phyloP scores from a whole-genome alignment of 192 early-diverging fungal genomes.

The Entophlyctis helioformis region DNA sequence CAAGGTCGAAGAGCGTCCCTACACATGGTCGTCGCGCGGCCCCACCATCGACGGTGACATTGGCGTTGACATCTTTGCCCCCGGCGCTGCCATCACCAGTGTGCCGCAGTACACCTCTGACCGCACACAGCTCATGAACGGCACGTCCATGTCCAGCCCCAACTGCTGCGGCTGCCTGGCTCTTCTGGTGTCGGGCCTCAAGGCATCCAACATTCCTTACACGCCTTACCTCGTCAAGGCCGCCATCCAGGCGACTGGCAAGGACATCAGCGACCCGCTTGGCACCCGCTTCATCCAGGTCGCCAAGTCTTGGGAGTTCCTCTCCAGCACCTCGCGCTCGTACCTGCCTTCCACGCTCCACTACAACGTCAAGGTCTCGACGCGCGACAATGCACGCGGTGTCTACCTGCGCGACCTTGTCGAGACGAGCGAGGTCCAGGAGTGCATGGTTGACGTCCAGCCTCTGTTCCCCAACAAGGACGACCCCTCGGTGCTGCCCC shows the following conservation, averaged over 20 bases:
- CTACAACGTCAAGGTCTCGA: slow-evolving; percentile 5
- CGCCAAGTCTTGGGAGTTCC: slow-evolving; percentile 71
- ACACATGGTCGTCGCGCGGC: slow-evolving; percentile 84
- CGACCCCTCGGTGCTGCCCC: slow-evolving; percentile 38
- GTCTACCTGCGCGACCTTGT: slow-evolving; percentile 74
- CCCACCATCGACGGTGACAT: slow-evolving; percentile 74
- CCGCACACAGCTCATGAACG: slow-evolving; percentile 71
- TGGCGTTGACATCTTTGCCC: slow-evolving; percentile 49
- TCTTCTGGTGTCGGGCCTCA: slow-evolving; percentile 76
- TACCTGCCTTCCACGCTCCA: too few species aligned
- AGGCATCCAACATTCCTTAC: slow-evolving; percentile 47
- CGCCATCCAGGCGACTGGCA: slow-evolving; percentile 63
- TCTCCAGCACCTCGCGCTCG: slow-evolving; percentile 13
- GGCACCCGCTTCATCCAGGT: slow-evolving; percentile 78
- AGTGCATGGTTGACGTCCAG: slow-evolving; percentile 36
- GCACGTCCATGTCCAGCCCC: slow-evolving; percentile 90
- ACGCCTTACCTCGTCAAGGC: slow-evolving; percentile 77
- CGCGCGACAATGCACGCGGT: slow-evolving; percentile 49
- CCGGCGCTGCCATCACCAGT: slow-evolving; percentile 82
- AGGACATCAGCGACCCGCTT: slow-evolving; percentile 67
- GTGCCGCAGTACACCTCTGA: slow-evolving; percentile 71
- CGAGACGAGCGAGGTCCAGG: slow-evolving; percentile 53
- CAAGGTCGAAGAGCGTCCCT: slow-evolving; percentile 60
- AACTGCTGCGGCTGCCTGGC: slow-evolving; percentile 82
- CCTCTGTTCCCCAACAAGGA: slow-evolving; percentile 54